Base-by-base conservation (phyloP, 2,329 filamentous ascomycete species). In the Phyllosticta citriasiana region DNA sequence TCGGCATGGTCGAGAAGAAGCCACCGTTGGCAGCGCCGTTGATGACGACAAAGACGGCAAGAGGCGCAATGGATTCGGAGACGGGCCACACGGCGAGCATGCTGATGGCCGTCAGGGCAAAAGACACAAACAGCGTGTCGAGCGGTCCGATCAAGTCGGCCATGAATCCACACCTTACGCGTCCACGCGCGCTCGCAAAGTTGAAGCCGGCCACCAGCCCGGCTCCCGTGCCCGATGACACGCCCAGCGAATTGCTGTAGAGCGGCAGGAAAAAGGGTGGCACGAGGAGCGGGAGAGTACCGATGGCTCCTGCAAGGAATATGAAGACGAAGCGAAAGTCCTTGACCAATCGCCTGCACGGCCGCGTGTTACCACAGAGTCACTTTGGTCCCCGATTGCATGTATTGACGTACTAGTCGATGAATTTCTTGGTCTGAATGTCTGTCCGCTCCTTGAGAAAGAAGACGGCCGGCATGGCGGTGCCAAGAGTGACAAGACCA, bases 1-100 rank as follows among this genome's bases (percentile, higher is more conserved):
- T 86, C 0, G 84, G 84, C 76, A 86, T 84, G 0, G 81, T 81
- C 1, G 81, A 79, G 66, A 87, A 87, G 73, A 87, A 87, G 0
- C 80, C 83, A 0, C 84, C 84, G 65, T 86, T 86, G 4, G 80
- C 78, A 47, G 79, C 72, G 0, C 84, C 84, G 64, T 86, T 87
- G 24, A 86, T 71, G 5, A 85, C 73, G 8, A 81, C 81, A 66
- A 87, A 87, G 0, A 79, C 70, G 16, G 81, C 71, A 27, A 87
- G 67, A 0, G 83, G 82, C 0, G 73, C 81, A 1, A 87, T 69
- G 0, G 79, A 79, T 8, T 74, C 80, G 1, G 82, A 83, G 0
- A 82, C 77, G 0, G 84, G 84, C 84, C 84, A 87, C 1, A 87
- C 73, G 1, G 80, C 78, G 14, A 87, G 73, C 77, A 85, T 84